phyloP scores from a whole-genome alignment of 2,329 filamentous ascomycete genomes.

The Neonectria neomacrospora region DNA sequence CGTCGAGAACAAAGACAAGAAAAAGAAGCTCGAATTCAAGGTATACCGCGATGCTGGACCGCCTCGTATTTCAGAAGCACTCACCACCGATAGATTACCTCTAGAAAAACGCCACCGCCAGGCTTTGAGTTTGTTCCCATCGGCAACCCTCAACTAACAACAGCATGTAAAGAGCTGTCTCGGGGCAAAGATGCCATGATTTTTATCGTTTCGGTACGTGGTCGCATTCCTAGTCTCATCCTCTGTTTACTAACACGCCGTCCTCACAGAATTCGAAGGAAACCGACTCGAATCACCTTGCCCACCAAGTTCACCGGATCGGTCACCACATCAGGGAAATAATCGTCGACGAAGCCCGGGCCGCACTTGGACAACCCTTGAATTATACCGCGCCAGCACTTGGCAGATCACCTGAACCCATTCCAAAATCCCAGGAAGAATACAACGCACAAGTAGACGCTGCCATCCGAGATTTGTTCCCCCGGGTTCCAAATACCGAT shows the following conservation, averaged over 20 bases:
- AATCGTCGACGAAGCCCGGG: conserved; percentile 67
- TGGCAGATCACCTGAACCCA: conserved; percentile 63
- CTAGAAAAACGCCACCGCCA: conserved; percentile 63
- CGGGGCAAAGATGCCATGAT: conserved; percentile 71
- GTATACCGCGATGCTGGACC: conserved; percentile 53
- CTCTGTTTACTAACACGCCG: conserved; percentile 24
- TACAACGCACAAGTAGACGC: conserved; percentile 72
- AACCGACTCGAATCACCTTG: conserved; percentile 52
- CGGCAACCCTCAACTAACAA: conserved; percentile 70
- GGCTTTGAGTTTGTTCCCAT: conserved; percentile 72
- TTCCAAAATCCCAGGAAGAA: conserved; percentile 67
- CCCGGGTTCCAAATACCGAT: conserved; percentile 73
- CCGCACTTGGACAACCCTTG: conserved; percentile 42
- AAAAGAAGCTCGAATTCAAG: conserved; percentile 72
- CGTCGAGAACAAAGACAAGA: conserved; percentile 72
- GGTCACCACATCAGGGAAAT: conserved; percentile 70
- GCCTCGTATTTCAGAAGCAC: conserved; percentile 39
- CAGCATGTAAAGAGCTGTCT: conserved; percentile 72
- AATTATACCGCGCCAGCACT: conserved; percentile 32
- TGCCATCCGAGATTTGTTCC: conserved; percentile 71
- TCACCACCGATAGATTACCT: conserved; percentile 61
- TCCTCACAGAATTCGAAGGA: conserved; percentile 46
- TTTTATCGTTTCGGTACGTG: conserved; percentile 72
- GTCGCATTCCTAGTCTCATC: neutral
- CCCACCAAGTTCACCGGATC: conserved; percentile 66